These are phyloP conservation scores for Starmerella apis DNA, from an alignment of 805 yeast genomes.

Conservation along the genomic window DNA sequence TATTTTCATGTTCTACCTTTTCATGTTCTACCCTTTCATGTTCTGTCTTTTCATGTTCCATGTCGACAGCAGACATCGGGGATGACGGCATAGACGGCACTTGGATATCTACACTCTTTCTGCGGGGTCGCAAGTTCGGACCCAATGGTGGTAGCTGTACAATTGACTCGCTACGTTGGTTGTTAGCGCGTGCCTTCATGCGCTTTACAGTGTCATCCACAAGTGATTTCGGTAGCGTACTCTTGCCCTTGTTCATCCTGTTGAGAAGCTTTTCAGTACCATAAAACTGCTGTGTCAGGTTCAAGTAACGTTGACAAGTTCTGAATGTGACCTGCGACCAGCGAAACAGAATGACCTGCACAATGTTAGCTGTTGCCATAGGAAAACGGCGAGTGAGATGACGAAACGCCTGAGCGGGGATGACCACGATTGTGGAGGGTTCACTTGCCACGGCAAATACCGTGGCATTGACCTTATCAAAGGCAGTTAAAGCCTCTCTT, in stretches of 20 bases:
- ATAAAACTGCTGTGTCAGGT: slow-evolving; percentile 69
- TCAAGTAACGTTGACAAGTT: slow-evolving; percentile 78
- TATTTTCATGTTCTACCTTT: too few species aligned
- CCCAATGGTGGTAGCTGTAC: slow-evolving; percentile 7
- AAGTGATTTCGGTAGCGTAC: slow-evolving; percentile 13
- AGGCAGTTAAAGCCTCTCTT: slow-evolving; percentile 12
- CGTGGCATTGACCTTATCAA: slow-evolving; percentile 26
- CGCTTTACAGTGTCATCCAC: slow-evolving; percentile 10
- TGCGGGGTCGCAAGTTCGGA: not conserved
- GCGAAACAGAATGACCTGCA: slow-evolving; percentile 80
- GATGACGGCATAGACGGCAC: slow-evolving; percentile 24
- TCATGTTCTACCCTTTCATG: too few species aligned
- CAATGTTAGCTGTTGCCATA: slow-evolving; percentile 82
- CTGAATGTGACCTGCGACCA: slow-evolving; percentile 84
- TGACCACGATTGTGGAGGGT: slow-evolving; percentile 79
- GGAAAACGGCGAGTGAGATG: slow-evolving; percentile 67
- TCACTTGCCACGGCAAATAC: slow-evolving; percentile 65
- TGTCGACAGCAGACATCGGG: not conserved
- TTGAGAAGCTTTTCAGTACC: slow-evolving; percentile 65
- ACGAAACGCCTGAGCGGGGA: slow-evolving; percentile 74
- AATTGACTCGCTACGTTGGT: not conserved
- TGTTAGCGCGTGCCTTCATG: slow-evolving; percentile 7
- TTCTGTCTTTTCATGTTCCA: not conserved
- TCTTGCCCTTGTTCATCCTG: slow-evolving; percentile 4
- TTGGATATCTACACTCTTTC: not conserved